Evolutionary conservation across 176 grass and related monocot species (phyloP), one percentile per base, ranked within the genome.

Genomic region (Aegilops speltoides): DNA sequence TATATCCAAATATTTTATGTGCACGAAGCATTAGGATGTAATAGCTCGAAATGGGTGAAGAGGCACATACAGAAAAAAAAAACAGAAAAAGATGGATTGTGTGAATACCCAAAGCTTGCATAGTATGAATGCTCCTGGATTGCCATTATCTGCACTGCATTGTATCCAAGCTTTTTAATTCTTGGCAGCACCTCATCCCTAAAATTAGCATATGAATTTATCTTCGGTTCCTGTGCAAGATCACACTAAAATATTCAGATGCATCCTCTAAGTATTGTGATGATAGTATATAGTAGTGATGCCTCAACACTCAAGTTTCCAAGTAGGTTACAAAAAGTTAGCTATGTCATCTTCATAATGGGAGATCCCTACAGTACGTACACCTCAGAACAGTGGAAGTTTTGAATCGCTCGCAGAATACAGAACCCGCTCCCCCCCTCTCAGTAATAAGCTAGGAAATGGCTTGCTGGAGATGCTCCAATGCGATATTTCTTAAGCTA

Each of bases 111-210:
- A 87, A 99, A 99, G 81, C 97, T 99, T 68, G 89, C 97, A 85
- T 99, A 99, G 77, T 99, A 94, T 6, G 94, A 96, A 71, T 99
- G 97, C 63, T 99, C 97, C 84, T 99, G 97, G 82, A 99, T 97
- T 82, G 97, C 97, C 97, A 98, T 98, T 89, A 98, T 98, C 79
- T 98, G 97, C 74, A 98, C 89, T 86, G 97, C 94, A 90, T 99
- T 99, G 85, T 99, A 99, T 80, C 97, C 97, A 73, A 99, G 94
- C 61, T n/a, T 94, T 90, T 99, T 99, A 10, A 99, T 99, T 86
- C 94, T 89, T 77, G 97, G 97, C 22, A 99, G 80, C 24, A 99
- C 90, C 23, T 99, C 94, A 81, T 99, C 97, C 87, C 97, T 90
- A 90, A 99, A 99, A 68, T 86, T 96, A 88, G 79, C 90, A 70